A percentile compares a stretch with the other conserved stretches of the same genome.
Evolutionary conservation across 2,329 filamentous ascomycete genomes (phyloP).

Genomic region (Davidsoniella neocaledoniae): DNA sequence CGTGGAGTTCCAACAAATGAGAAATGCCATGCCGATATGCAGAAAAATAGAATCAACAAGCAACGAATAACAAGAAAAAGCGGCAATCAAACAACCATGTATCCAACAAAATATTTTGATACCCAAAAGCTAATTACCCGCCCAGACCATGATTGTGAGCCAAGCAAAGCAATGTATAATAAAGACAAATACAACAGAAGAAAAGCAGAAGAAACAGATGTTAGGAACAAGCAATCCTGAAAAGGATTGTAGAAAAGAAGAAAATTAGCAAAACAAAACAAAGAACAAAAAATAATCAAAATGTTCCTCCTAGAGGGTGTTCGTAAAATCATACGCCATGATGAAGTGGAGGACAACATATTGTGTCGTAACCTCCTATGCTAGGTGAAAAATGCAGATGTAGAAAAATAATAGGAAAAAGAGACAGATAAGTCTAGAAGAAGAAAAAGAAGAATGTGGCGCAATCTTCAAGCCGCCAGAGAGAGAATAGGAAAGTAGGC

Average conservation of each 20-base stretch:
- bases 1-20: too few relatives aligned
- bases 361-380: background rate
- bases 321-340: background rate
- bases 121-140: too few relatives aligned
- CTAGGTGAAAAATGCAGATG: background rate
- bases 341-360: background rate
- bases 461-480: background rate
- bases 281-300: background rate
- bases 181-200: too few relatives aligned
- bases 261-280: background rate
- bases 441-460: background rate
- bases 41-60: background rate
- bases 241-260: background rate
- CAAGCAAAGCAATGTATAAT: too few relatives aligned
- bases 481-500: background rate
- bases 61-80: background rate
- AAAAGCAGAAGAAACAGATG: too few relatives aligned
- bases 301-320: background rate
- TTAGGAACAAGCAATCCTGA: background rate
- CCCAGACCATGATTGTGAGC: too few relatives aligned
- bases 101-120: too few relatives aligned
- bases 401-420: background rate
- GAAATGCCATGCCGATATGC: too few relatives aligned
- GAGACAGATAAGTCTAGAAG: background rate
- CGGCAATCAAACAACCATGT: too few relatives aligned